Conservation (phyloP, 257 asterid species). For the Cinchona pubescens region DNA sequence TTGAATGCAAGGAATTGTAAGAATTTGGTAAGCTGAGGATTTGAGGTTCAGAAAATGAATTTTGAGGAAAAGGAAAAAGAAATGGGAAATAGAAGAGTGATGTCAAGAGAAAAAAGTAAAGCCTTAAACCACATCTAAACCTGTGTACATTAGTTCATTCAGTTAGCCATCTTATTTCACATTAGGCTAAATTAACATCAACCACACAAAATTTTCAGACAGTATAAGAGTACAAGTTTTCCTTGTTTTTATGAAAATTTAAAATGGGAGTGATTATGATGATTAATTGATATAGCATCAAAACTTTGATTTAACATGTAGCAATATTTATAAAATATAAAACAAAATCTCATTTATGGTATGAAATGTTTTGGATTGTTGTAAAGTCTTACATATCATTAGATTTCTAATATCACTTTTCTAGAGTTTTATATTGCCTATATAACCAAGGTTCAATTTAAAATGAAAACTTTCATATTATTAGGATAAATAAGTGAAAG, state of each 20-base stretch:
- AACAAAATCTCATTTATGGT: no score
- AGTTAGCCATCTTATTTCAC: not conserved
- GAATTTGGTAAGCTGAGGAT: not conserved
- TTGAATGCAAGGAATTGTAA: not conserved
- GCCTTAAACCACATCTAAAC: constrained; percentile 28
- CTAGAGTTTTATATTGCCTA: no score
- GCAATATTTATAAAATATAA: no score
- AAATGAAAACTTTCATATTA: no score
- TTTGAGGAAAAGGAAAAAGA: not conserved
- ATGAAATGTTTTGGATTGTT: not conserved
- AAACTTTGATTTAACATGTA: no score
- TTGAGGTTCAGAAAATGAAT: not conserved
- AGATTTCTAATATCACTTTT: not conserved
- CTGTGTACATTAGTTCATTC: not conserved
- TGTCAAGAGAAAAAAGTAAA: not conserved
- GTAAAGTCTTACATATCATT: not conserved
- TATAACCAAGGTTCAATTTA: no score
- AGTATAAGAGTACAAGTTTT: not conserved
- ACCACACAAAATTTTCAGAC: not conserved
- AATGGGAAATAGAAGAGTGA: not conserved
- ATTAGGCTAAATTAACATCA: not conserved
- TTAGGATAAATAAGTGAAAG: no score
- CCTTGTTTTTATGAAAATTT: not conserved
- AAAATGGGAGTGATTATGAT: not conserved
- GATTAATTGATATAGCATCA: not conserved